phyloP scores from a whole-genome alignment of 2,329 filamentous ascomycete species.

The Phyllosticta citribraziliensis region DNA sequence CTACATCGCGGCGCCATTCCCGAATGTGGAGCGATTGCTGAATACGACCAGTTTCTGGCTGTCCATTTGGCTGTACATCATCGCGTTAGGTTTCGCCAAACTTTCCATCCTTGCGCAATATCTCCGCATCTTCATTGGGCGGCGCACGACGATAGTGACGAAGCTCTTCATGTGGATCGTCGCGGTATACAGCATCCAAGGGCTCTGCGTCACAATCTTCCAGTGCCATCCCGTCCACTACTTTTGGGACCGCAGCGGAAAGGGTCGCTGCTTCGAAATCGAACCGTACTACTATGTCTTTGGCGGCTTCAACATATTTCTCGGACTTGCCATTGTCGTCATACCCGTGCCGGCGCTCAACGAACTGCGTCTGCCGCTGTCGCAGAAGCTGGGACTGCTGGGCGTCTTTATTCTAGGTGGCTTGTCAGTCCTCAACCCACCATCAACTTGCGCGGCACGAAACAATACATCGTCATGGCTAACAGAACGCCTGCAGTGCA shows the following conservation, averaged over 20 bases:
- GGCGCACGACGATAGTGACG: conserved; percentile 13
- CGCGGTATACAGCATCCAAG: neutral
- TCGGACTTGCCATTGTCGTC: conserved; percentile 1
- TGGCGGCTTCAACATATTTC: neutral
- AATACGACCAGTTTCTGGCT: conserved; percentile 19
- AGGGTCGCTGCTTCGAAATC: neutral
- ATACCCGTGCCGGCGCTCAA: neutral
- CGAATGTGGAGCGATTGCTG: neutral
- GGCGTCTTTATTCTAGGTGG: conserved; percentile 1
- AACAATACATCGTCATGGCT: neutral
- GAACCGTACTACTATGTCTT: neutral
- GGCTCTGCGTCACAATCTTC: conserved; percentile 15
- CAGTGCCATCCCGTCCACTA: conserved; percentile 17
- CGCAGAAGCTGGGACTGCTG: neutral
- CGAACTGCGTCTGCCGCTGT: neutral
- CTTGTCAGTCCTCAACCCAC: neutral
- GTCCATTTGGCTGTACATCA: conserved; percentile 23
- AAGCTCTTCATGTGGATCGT: conserved; percentile 13
- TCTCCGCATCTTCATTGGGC: conserved; percentile 20
- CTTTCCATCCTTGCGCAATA: conserved; percentile 19
- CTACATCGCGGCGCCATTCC: no score
- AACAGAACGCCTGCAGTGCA: neutral
- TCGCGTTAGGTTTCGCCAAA: conserved; percentile 23
- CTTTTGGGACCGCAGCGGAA: conserved; percentile 18
- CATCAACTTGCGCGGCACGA: neutral